Evolutionary conservation across 2,329 filamentous ascomycete genomes (phyloP).

Genomic region (Ilyonectria sp.): DNA sequence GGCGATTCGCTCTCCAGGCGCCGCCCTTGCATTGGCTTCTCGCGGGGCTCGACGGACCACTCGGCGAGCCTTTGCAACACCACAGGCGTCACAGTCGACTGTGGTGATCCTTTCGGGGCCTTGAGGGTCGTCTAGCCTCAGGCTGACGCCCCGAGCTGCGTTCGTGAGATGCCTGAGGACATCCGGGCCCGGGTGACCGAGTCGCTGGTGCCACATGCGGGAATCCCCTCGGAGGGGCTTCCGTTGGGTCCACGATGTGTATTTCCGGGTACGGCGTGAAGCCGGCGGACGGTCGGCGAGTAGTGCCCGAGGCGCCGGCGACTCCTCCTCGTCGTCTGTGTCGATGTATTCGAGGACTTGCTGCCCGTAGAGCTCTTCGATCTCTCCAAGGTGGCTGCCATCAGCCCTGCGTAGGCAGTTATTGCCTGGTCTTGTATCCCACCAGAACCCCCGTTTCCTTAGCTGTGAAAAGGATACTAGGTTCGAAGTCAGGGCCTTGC

Average conservation of each 20-base stretch:
- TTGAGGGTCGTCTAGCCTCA: not conserved
- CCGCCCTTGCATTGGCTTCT: not conserved
- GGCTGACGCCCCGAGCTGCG: not conserved
- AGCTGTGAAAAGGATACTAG: not conserved
- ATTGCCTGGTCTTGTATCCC: not conserved
- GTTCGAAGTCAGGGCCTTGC: not conserved
- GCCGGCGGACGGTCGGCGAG: not conserved
- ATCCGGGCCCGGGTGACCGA: not conserved
- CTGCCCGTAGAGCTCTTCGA: not conserved
- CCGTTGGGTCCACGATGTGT: not conserved
- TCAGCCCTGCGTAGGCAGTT: not conserved
- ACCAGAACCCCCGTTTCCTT: not conserved
- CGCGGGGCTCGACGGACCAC: not conserved
- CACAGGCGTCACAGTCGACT: not conserved
- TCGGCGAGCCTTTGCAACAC: not conserved
- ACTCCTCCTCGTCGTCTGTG: not conserved
- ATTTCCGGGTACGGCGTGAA: not conserved
- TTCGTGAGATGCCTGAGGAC: not conserved
- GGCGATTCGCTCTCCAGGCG: not conserved
- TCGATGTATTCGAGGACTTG: not conserved
- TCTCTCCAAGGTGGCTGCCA: not conserved
- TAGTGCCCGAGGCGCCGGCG: not conserved
- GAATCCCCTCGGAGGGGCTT: not conserved
- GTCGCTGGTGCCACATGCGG: not conserved
- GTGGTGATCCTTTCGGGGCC: not conserved